Evolutionary conservation across 1,284 basidiomycete species (phyloP).

Genomic region (Ganoderma sp.): DNA sequence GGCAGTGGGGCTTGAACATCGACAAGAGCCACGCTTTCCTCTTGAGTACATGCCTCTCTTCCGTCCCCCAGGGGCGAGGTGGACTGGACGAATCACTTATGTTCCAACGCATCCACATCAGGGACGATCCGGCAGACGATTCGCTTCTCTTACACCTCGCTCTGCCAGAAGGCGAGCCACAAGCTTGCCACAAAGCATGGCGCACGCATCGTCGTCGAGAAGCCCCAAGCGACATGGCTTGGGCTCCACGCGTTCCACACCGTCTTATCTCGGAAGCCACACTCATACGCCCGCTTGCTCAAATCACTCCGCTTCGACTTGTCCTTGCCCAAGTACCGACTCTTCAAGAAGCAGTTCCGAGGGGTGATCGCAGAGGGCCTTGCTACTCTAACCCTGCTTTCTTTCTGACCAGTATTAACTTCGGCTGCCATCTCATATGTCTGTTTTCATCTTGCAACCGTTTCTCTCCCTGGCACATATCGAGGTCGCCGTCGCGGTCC

Average conservation of each 20-base stretch:
- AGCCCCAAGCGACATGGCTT: constrained; percentile 70
- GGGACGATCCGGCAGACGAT: constrained; percentile 67
- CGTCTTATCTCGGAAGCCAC: constrained; percentile 63
- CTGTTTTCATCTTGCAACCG: not conserved
- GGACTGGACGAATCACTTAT: not conserved
- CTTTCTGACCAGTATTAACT: constrained; percentile 16
- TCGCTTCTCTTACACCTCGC: constrained; percentile 57
- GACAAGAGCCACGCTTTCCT: constrained; percentile 55
- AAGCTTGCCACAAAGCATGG: constrained; percentile 48
- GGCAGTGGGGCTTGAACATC: constrained; percentile 58
- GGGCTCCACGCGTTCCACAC: constrained; percentile 78
- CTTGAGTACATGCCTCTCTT: constrained; percentile 49
- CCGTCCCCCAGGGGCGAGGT: not conserved
- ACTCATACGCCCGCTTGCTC: constrained; percentile 54
- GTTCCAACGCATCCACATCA: constrained; percentile 36
- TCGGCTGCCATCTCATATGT: not conserved
- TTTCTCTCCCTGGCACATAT: not conserved
- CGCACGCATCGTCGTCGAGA: constrained; percentile 51
- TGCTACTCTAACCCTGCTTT: constrained; percentile 28
- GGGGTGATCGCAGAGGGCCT: constrained; percentile 55
- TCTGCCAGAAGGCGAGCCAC: constrained; percentile 55
- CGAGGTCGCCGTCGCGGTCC: constrained; percentile 4
- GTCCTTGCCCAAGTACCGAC: constrained; percentile 49
- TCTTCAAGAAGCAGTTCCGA: constrained; percentile 51
- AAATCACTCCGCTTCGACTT: constrained; percentile 58